phyloP scores from a whole-genome alignment of 768 basidiomycete genomes.

The Leccinum boreale region DNA sequence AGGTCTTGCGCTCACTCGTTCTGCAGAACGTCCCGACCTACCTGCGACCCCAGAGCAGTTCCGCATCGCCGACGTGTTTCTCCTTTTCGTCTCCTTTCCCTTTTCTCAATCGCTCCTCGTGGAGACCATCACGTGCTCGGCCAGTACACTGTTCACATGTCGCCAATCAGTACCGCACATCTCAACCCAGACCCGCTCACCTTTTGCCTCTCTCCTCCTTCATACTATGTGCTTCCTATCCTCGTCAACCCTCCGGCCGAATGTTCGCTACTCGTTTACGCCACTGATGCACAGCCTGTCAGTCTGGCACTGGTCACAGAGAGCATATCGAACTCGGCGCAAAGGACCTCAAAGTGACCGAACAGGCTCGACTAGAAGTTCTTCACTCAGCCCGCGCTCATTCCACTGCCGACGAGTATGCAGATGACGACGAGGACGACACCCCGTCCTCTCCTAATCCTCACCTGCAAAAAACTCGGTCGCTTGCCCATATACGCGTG shows the following conservation, averaged over 20 bases:
- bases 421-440: slow-evolving; percentile 37
- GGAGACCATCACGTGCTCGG: slow-evolving; percentile 69
- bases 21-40: slow-evolving; percentile 34
- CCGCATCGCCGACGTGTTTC: slow-evolving; percentile 48
- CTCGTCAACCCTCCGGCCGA: slow-evolving; percentile 73
- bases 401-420: slow-evolving; percentile 62
- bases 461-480: slow-evolving; percentile 70
- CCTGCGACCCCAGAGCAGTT: slow-evolving; percentile 45
- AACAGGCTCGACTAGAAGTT: slow-evolving; percentile 54
- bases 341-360: slow-evolving; percentile 67
- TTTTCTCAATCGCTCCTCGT: slow-evolving; percentile 32
- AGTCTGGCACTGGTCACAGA: slow-evolving; percentile 40
- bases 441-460: slow-evolving; percentile 34
- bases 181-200: slow-evolving; percentile 74
- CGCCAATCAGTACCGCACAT: slow-evolving; percentile 89
- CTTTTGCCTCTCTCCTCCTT: slow-evolving; percentile 65
- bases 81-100: slow-evolving; percentile 13
- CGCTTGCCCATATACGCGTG: slow-evolving; percentile 67
- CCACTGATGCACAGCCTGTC: slow-evolving; percentile 52
- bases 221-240: slow-evolving; percentile 66
- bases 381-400: slow-evolving; percentile 44
- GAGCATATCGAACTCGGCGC: slow-evolving; percentile 56
- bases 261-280: slow-evolving; percentile 69
- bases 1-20: slow-evolving; percentile 6
- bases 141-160: slow-evolving; percentile 88